Conservation (phyloP, 805 yeast species). For the Deakozyma indianensis region DNA sequence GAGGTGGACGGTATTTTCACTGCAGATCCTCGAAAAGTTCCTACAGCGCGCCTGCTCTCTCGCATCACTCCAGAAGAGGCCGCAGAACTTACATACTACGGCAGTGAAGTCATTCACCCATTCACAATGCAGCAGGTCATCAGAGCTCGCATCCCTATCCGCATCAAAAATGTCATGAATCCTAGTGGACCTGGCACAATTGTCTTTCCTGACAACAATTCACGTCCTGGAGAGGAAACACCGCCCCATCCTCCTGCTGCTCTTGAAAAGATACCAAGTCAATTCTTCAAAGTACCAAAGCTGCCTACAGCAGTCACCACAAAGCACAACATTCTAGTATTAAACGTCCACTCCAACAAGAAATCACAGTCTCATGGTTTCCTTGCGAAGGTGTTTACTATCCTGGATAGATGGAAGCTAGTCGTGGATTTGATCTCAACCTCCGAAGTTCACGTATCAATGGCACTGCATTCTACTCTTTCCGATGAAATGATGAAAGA, state of each 20-base stretch:
- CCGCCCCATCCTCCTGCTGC: constrained; percentile 94
- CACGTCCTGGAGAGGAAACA: constrained; percentile 72
- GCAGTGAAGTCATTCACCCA: constrained; percentile 96
- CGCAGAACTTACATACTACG: constrained; percentile 93
- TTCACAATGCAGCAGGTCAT: constrained; percentile 99
- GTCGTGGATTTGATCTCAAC: constrained; percentile 95
- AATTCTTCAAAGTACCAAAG: constrained; percentile 24
- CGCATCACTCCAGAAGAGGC: constrained; percentile 98
- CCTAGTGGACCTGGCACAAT: constrained; percentile 89
- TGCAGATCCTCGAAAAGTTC: constrained; percentile 94
- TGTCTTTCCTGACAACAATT: constrained; percentile 83
- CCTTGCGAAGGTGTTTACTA: constrained; percentile 77
- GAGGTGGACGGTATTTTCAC: constrained; percentile 98
- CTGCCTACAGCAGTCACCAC: constrained; percentile 91
- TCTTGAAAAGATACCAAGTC: constrained; percentile 33
- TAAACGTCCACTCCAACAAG: constrained; percentile 87
- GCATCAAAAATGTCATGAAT: constrained; percentile 91
- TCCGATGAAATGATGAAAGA: constrained; percentile 52
- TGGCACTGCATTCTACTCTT: constrained; percentile 67
- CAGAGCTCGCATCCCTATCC: constrained; percentile 86
- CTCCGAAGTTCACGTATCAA: constrained; percentile 94
- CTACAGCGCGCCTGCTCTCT: constrained; percentile 68
- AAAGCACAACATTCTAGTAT: constrained; percentile 79
- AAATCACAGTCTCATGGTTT: constrained; percentile 90
- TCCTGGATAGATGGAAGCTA: constrained; percentile 65